These are phyloP conservation scores for Xylaria venustula DNA, from an alignment of 495 filamentous ascomycete genomes.

Conservation along the genomic window DNA sequence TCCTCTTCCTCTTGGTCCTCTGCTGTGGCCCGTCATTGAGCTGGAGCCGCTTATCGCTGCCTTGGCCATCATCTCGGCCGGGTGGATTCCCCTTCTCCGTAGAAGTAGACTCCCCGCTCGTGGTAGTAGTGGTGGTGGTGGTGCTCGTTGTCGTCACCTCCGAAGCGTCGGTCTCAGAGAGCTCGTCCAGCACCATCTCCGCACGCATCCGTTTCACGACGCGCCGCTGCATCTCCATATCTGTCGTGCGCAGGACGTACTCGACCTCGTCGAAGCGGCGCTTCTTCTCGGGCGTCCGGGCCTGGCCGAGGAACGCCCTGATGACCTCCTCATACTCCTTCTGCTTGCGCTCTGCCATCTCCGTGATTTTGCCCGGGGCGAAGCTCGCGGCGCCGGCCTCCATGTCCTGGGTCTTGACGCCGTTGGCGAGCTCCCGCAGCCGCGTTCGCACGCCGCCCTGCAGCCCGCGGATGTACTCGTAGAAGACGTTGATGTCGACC, in stretches of 20 bases:
- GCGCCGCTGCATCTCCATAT: slow-evolving; percentile 44
- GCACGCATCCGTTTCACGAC: slow-evolving; percentile 51
- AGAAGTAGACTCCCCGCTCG: slow-evolving; percentile 19
- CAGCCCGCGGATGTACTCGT: slow-evolving; percentile 69
- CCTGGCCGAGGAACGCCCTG: slow-evolving; percentile 37
- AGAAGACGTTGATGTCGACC: slow-evolving; percentile 60
- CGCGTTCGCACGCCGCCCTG: slow-evolving; percentile 64
- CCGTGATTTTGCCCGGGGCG: slow-evolving; percentile 32
- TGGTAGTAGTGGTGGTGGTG: slow-evolving; percentile 24
- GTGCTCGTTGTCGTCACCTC: slow-evolving; percentile 24
- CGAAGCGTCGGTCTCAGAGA: slow-evolving; percentile 41
- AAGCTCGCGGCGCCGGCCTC: slow-evolving; percentile 43
- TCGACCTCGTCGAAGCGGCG: slow-evolving; percentile 46
- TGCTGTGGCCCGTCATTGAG: slow-evolving; percentile 43
- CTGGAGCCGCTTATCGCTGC: slow-evolving; percentile 35
- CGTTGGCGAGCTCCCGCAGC: slow-evolving; percentile 60
- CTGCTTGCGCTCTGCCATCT: slow-evolving; percentile 40
- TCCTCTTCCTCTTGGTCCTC: slow-evolving; percentile 55
- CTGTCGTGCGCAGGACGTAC: slow-evolving; percentile 41
- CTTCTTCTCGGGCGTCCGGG: slow-evolving; percentile 27
- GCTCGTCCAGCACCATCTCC: slow-evolving; percentile 44
- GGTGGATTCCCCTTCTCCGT: slow-evolving; percentile 20
- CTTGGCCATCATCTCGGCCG: slow-evolving; percentile 33
- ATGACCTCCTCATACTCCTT: slow-evolving; percentile 58
- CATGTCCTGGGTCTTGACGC: slow-evolving; percentile 51